Conservation (phyloP, 2,329 filamentous ascomycete genomes). For the Arachnomyces sp. region DNA sequence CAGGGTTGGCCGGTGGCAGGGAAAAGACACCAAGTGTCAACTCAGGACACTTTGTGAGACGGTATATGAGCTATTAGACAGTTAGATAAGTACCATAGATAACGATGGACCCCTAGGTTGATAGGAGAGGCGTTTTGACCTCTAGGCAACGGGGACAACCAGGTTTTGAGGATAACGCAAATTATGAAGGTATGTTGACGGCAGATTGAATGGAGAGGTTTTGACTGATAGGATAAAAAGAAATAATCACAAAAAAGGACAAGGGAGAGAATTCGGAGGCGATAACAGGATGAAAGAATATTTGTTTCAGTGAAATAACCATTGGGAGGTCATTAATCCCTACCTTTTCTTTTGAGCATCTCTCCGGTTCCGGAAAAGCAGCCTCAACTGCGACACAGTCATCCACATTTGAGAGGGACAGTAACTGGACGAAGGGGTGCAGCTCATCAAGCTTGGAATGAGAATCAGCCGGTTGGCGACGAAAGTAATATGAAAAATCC, state of each 20-base stretch:
- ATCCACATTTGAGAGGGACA: constrained; percentile 50
- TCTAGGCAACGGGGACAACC: not conserved
- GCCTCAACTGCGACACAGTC: constrained; percentile 53
- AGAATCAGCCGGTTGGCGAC: constrained; percentile 28
- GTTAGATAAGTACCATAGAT: not conserved
- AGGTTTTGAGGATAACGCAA: not conserved
- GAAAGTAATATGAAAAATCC: constrained; percentile 36
- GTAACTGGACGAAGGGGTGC: constrained; percentile 65
- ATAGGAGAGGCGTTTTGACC: not conserved
- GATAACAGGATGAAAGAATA: too few species aligned
- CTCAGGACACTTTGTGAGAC: constrained; percentile 65
- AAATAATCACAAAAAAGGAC: too few species aligned
- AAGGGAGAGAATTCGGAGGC: not conserved
- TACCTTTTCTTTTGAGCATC: constrained; percentile 55
- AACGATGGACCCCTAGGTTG: not conserved
- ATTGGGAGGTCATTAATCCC: constrained; percentile 8
- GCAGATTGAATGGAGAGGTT: not conserved
- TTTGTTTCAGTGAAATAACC: too few species aligned
- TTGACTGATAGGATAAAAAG: too few species aligned
- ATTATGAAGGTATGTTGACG: not conserved
- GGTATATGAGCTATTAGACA: constrained; percentile 61
- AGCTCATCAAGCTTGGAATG: constrained; percentile 48
- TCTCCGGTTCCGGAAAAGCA: constrained; percentile 52
- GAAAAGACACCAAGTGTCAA: constrained; percentile 76
- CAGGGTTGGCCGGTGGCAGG: constrained; percentile 45